These are phyloP conservation scores for Domatiomyces globalis DNA, from an alignment of 2,329 filamentous ascomycete species.

Conservation along the genomic window DNA sequence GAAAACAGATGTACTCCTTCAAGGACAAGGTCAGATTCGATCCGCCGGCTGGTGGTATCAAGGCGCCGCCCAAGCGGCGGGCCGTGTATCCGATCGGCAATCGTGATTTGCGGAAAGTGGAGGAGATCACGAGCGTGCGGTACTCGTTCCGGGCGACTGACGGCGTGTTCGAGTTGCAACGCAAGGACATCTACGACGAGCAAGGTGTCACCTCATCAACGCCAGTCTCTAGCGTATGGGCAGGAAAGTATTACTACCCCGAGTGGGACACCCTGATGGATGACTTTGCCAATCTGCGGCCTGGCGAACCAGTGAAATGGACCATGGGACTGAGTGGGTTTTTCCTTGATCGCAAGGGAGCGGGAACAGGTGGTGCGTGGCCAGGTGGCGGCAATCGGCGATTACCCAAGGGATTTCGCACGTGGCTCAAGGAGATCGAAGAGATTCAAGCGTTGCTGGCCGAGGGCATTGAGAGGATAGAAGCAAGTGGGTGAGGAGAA, in stretches of 20 bases:
- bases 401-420: constrained; percentile 23
- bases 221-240: constrained; percentile 20
- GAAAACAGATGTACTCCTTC: constrained; percentile 10
- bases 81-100: constrained; percentile 9
- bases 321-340: constrained; percentile 23
- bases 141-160: constrained; percentile 28
- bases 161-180: constrained; percentile 30
- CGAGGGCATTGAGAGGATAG: constrained; percentile 12
- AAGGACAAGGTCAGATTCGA: constrained; percentile 11
- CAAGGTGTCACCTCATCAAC: constrained; percentile 3
- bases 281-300: constrained; percentile 23
- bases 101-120: constrained; percentile 12
- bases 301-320: constrained; percentile 25
- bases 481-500: not conserved
- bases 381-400: constrained; percentile 3
- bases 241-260: constrained; percentile 19
- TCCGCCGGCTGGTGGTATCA: constrained; percentile 9
- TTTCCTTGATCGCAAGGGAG: constrained; percentile 15
- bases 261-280: constrained; percentile 30
- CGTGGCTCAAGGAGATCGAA: constrained; percentile 24
- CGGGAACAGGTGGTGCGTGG: constrained; percentile 14
- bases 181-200: constrained; percentile 24
- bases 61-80: constrained; percentile 7
- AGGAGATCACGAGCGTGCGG: constrained; percentile 28
- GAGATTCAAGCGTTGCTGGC: constrained; percentile 23